phyloP scores from a whole-genome alignment of 2,329 filamentous ascomycete genomes.

The Aureobasidium sp. region DNA sequence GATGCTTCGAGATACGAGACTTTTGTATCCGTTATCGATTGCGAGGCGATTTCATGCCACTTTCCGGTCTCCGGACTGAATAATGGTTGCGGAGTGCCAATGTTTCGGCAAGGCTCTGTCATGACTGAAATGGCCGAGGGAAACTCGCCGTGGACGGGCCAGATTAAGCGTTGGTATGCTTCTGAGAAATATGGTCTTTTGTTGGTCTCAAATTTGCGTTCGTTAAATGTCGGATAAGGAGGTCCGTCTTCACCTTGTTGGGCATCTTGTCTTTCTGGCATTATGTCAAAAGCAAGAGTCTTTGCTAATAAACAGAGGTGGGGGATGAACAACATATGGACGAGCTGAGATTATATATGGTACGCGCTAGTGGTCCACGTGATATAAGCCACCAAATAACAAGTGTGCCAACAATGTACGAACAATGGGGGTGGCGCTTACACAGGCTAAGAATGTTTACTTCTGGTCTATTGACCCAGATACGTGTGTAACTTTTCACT shows the following conservation, averaged over 20 bases:
- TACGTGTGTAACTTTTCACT: too few relatives aligned
- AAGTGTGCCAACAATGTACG: too few relatives aligned
- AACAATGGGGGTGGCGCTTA: too few relatives aligned
- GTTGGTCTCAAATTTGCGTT: neutral
- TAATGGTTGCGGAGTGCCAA: neutral
- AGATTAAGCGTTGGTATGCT: neutral
- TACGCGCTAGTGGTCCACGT: neutral
- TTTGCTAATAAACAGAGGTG: too few relatives aligned
- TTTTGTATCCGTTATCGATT: slow-evolving; percentile 5
- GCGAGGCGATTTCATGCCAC: slow-evolving; percentile 5
- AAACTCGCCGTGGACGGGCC: slow-evolving; percentile 1
- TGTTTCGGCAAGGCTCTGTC: neutral
- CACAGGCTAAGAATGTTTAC: too few relatives aligned
- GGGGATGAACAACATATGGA: neutral
- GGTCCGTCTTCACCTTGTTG: slow-evolving; percentile 1
- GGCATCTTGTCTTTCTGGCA: slow-evolving; percentile 1
- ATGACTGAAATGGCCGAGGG: slow-evolving; percentile 4
- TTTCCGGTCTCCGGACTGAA: neutral
- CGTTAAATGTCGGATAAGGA: neutral
- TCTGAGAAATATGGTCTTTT: neutral
- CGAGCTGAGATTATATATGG: neutral
- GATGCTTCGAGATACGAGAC: slow-evolving; percentile 7
- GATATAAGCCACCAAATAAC: too few relatives aligned
- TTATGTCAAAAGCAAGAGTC: neutral
- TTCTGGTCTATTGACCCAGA: too few relatives aligned